phyloP scores from a whole-genome alignment of 305 asterid species.

The Ilex paraguariensis region DNA sequence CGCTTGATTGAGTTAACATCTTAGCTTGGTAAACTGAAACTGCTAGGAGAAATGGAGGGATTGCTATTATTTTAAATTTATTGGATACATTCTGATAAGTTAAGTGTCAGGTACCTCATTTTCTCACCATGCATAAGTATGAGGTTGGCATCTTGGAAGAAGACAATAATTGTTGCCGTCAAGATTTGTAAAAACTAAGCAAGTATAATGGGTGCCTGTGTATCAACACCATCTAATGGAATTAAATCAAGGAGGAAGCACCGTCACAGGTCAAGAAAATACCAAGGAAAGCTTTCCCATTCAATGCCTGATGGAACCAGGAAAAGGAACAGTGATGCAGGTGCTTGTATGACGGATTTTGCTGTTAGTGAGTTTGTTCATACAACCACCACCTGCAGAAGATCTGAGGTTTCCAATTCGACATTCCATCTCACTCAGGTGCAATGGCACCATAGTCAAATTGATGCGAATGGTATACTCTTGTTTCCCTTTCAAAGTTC shows the following conservation, averaged over 20 bases:
- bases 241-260: conserved; percentile 40
- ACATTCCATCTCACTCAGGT: conserved; percentile 66
- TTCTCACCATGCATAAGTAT: conserved; percentile 2
- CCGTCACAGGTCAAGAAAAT: conserved; percentile 40
- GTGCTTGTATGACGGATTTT: conserved; percentile 59
- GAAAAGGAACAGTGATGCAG: conserved; percentile 52
- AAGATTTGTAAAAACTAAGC: conserved; percentile 26
- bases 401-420: conserved; percentile 63
- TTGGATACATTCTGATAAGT: background rate
- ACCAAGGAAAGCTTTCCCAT: conserved; percentile 29
- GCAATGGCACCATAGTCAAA: conserved; percentile 82
- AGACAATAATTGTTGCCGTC: conserved; percentile 18
- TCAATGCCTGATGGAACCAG: conserved; percentile 37
- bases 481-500: background rate
- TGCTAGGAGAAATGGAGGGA: background rate
- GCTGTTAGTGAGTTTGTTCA: conserved; percentile 69
- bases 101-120: background rate
- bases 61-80: background rate
- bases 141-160: conserved; percentile 14
- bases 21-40: too few species aligned
- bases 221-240: conserved; percentile 45
- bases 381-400: conserved; percentile 55
- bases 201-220: conserved; percentile 74
- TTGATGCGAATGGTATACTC: conserved; percentile 53
- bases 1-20: too few species aligned